A percentile compares a stretch with the other conserved stretches of the same genome.
These are phyloP conservation scores for Phytopythium delawarense DNA, from an alignment of 352 stramenopile genomes.

Conservation along the genomic window DNA sequence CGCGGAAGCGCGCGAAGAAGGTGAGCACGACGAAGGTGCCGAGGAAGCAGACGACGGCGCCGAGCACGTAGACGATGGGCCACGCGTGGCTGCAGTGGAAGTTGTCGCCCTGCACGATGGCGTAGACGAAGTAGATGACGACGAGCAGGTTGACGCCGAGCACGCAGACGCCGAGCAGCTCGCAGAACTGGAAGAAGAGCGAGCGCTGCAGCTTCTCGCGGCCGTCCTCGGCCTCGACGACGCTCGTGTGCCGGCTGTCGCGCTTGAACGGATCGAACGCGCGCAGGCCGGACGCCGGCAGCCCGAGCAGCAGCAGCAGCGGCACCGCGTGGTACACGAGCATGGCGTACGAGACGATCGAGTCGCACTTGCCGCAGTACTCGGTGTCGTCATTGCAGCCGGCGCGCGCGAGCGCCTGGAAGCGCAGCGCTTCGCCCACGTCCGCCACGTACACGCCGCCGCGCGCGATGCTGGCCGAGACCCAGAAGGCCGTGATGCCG, in stretches of 20 bases:
- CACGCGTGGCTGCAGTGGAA: constrained; percentile 50
- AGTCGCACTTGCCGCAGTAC: constrained; percentile 58
- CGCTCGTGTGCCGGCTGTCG: constrained; percentile 14
- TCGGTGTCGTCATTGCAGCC: constrained; percentile 14
- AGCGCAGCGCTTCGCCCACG: constrained; percentile 33
- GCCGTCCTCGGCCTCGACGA: constrained; percentile 9
- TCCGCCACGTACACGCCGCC: constrained; percentile 49
- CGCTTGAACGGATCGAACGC: constrained; percentile 72
- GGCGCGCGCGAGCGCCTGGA: constrained; percentile 31
- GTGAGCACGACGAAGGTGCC: constrained; percentile 63
- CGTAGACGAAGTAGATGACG: constrained; percentile 62
- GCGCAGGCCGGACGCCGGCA: constrained; percentile 56
- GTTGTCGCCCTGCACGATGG: constrained; percentile 55
- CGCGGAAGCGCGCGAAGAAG: constrained; percentile 80
- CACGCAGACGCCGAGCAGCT: constrained; percentile 56
- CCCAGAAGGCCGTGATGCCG: constrained; percentile 51
- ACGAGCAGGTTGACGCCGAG: constrained; percentile 46
- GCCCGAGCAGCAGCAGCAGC: constrained; percentile 51
- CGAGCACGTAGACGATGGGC: constrained; percentile 38
- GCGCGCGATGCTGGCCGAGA: constrained; percentile 21
- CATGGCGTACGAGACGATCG: constrained; percentile 57
- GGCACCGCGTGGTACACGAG: constrained; percentile 66
- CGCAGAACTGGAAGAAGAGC: constrained; percentile 73
- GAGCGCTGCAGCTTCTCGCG: constrained; percentile 67
- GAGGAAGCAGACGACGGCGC: constrained; percentile 47